Base-by-base conservation (phyloP, 495 filamentous ascomycete species). In the Rostrohypoxylon terebratum region DNA sequence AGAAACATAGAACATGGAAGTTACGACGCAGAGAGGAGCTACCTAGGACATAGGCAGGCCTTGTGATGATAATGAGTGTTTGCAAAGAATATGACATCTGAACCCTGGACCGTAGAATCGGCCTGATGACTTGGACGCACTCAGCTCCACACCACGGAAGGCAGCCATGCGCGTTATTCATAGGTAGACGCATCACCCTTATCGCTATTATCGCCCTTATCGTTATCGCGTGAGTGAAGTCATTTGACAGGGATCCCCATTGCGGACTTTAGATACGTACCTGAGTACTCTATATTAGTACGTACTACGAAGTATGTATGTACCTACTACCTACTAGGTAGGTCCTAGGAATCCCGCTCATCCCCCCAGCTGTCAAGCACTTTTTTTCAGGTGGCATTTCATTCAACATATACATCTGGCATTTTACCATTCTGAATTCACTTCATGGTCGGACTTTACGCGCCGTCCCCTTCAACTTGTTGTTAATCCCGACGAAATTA, bases 221-320 rank as follows among this genome's bases (percentile, higher is more conserved):
- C 60, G 13, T 63, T 66, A 72, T 67, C 63, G 68, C 9, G 31
- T 53, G 45, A 60, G 64, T 75, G 73, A 72, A 72, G 73, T 72
- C 73, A 75, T 72, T 59, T 45, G 48, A 65, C 48, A 60, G 48
- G 57, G 59, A 25, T 42, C 36, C 18, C 1, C 2, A 4, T 28
- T 28, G 28, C 42, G 28, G n/a, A n/a, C n/a, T 33, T 36, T 20
- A 50, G 59, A 16, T 34, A 13, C 25, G 59, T 62, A 63, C 45
- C 20, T 40, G 28, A 28, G 28, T 28, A 3, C 28, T n/a, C 28
- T 28, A 28, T n/a, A n/a, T n/a, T n/a, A n/a, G n/a, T n/a, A n/a
- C n/a, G n/a, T n/a, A n/a, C n/a, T n/a, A n/a, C n/a, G n/a, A n/a
- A n/a, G n/a, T n/a, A n/a, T 6, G 28, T 62, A 62, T 28, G 9